phyloP scores from a whole-genome alignment of 2,329 filamentous ascomycete genomes.

The Cladosporium oxysporum region DNA sequence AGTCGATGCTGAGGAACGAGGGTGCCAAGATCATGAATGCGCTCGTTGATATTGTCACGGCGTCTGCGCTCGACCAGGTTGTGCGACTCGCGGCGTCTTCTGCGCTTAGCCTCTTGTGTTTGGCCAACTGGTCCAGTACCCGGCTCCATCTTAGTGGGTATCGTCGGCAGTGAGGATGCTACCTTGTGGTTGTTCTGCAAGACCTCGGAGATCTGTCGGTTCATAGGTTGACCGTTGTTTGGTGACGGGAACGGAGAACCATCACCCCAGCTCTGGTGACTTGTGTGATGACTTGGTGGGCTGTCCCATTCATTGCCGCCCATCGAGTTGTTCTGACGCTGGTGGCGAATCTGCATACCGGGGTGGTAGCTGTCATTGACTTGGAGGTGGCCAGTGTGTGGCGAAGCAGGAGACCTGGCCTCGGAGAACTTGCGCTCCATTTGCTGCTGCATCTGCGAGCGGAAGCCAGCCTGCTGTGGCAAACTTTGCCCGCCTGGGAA shows the following conservation, averaged over 20 bases:
- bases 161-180: constrained; percentile 74
- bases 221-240: constrained; percentile 61
- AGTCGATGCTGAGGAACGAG: constrained; percentile 89
- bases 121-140: constrained; percentile 58
- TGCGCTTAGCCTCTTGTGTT: constrained; percentile 90
- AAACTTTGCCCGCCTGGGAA: constrained; percentile 43
- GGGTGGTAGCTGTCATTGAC: constrained; percentile 56
- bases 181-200: constrained; percentile 73
- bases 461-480: constrained; percentile 34
- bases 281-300: constrained; percentile 72
- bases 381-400: constrained; percentile 76
- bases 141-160: constrained; percentile 80
- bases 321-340: constrained; percentile 48
- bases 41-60: constrained; percentile 97
- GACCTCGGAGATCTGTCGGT: constrained; percentile 82
- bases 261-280: constrained; percentile 72
- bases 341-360: constrained; percentile 52
- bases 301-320: constrained; percentile 84
- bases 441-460: constrained; percentile 39
- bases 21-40: constrained; percentile 93
- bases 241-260: constrained; percentile 92
- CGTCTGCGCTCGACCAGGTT: constrained; percentile 93
- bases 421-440: constrained; percentile 67
- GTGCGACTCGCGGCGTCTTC: constrained; percentile 88
- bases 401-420: constrained; percentile 77